Conservation (phyloP, 179 eudicot genomes). For the Corrigiola litoralis region DNA sequence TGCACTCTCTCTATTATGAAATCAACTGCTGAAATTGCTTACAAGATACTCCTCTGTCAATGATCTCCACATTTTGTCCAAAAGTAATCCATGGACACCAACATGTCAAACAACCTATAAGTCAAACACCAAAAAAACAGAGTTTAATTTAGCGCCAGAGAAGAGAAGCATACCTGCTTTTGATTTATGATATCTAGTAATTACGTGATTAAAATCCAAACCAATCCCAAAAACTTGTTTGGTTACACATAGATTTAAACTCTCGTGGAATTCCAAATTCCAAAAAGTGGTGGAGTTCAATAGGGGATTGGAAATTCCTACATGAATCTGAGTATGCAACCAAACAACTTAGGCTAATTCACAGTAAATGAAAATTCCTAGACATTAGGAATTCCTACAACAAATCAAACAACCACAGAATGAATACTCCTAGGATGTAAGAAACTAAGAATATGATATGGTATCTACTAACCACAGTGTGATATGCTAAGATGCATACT, state of each 20-base stretch:
- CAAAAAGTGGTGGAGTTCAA: too few relatives aligned
- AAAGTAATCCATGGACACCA: slow-evolving; percentile 59
- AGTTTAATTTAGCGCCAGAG: neutral
- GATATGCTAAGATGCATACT: neutral
- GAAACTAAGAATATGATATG: neutral
- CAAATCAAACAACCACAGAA: too few relatives aligned
- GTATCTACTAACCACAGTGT: neutral
- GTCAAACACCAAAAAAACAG: neutral
- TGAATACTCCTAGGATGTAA: too few relatives aligned
- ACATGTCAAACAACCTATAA: slow-evolving; percentile 51
- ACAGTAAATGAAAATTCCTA: too few relatives aligned
- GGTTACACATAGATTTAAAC: neutral
- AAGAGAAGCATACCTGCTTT: neutral
- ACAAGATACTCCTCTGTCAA: slow-evolving; percentile 54
- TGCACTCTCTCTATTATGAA: neutral
- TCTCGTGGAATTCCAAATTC: neutral
- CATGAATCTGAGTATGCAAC: too few relatives aligned
- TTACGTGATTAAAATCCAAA: too few relatives aligned
- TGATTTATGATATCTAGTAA: neutral
- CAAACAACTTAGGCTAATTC: too few relatives aligned
- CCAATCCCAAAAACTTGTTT: too few relatives aligned
- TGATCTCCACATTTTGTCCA: slow-evolving; percentile 54
- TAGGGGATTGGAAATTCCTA: too few relatives aligned
- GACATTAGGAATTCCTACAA: too few relatives aligned
- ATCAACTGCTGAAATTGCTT: too few relatives aligned